phyloP scores from a whole-genome alignment of 139 green algal genomes.

The Haematococcus lacustris region DNA sequence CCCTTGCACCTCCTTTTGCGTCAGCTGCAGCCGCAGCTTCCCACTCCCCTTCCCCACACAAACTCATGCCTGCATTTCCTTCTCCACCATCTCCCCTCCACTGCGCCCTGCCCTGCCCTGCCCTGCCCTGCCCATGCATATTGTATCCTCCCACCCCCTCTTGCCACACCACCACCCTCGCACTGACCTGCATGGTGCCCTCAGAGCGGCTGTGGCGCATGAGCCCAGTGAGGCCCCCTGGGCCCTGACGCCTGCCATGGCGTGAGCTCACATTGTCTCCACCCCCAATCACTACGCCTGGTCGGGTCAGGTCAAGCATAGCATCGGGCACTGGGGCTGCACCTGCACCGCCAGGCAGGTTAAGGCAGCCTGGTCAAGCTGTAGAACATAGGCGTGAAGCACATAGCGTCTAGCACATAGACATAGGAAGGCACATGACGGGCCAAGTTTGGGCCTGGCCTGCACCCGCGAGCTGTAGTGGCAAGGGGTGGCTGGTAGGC shows the following conservation, averaged over 20 bases:
- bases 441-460: neutral
- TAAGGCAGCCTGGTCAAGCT: neutral
- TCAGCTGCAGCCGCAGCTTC: too few relatives aligned
- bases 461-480: neutral
- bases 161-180: neutral
- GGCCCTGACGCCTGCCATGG: neutral
- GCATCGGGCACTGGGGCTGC: neutral
- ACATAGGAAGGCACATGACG: neutral
- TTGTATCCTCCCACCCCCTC: neutral
- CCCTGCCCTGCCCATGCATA: too few relatives aligned
- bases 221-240: neutral
- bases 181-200: constrained; percentile 6
- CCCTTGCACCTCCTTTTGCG: too few relatives aligned
- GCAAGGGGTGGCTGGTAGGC: too few relatives aligned
- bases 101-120: too few relatives aligned
- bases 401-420: neutral
- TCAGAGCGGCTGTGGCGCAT: constrained; percentile 40
- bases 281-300: constrained; percentile 35
- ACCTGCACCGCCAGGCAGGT: neutral
- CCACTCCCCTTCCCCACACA: too few relatives aligned
- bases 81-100: too few relatives aligned
- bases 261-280: constrained; percentile 17
- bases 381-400: neutral
- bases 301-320: neutral
- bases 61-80: neutral